A percentile compares a stretch with the other conserved stretches of the same genome.
phyloP scores from a whole-genome alignment of 768 basidiomycete genomes.

The Russula dissimulans region DNA sequence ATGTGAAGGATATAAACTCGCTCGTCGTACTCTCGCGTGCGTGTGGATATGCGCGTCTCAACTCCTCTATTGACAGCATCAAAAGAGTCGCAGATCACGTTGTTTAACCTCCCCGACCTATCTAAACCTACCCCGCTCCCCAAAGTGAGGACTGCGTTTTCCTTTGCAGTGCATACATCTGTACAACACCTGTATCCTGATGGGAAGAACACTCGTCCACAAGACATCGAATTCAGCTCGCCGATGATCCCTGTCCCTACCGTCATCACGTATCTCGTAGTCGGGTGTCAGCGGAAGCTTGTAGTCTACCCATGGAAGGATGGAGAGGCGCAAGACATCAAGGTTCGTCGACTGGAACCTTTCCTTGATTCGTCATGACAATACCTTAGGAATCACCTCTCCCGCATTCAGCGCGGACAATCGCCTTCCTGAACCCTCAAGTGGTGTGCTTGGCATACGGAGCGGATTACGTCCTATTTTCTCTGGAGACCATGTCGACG shows the following conservation, averaged over 20 bases:
- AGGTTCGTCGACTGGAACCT: conserved; percentile 36
- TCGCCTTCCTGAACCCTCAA: conserved; percentile 60
- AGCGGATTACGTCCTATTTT: conserved; percentile 70
- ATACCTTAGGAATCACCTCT: conserved; percentile 61
- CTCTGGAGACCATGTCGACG: conserved; percentile 46
- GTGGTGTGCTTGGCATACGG: conserved; percentile 71
- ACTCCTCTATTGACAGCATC: background rate
- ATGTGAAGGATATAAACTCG: conserved; percentile 77
- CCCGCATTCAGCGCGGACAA: conserved; percentile 84
- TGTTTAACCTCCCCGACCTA: conserved; percentile 69
- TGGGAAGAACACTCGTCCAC: conserved; percentile 18
- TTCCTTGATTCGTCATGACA: background rate
- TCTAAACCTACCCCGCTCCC: conserved; percentile 59
- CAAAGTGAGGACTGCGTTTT: conserved; percentile 74
- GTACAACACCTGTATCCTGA: conserved; percentile 37
- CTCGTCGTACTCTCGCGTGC: conserved; percentile 78
- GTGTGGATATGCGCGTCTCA: conserved; percentile 13
- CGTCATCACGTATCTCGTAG: conserved; percentile 64
- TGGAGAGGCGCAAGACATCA: conserved; percentile 63
- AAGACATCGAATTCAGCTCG: conserved; percentile 18
- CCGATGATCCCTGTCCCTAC: conserved; percentile 45
- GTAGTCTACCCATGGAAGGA: conserved; percentile 84
- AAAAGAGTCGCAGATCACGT: conserved; percentile 60
- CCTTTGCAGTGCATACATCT: conserved; percentile 65
- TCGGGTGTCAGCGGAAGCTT: conserved; percentile 80